These are phyloP conservation scores for Atkinsonella texensis DNA, from an alignment of 2,329 filamentous ascomycete genomes.

Conservation along the genomic window DNA sequence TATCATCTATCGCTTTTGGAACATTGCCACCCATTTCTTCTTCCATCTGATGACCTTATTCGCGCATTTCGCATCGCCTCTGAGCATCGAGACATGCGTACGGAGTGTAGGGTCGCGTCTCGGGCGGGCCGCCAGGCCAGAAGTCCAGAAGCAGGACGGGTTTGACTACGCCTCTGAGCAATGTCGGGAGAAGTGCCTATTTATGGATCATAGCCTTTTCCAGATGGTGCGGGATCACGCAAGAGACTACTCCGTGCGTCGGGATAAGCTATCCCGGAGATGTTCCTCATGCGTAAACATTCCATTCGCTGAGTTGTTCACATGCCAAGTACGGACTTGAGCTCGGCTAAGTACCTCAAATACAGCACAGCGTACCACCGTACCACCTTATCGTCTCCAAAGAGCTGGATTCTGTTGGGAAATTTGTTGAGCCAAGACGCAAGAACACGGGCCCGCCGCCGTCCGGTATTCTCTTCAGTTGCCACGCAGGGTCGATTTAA, in stretches of 20 bases:
- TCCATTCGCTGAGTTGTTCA: too few species aligned
- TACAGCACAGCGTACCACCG: too few species aligned
- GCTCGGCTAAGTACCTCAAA: not conserved
- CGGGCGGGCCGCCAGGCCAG: too few species aligned
- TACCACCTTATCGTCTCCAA: too few species aligned
- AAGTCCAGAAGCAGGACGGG: too few species aligned
- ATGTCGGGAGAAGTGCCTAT: not conserved
- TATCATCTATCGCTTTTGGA: too few species aligned
- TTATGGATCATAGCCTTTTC: not conserved
- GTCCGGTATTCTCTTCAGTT: not conserved
- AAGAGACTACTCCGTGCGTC: not conserved
- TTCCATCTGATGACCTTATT: too few species aligned
- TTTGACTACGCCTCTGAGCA: too few species aligned
- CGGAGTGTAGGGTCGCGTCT: too few species aligned
- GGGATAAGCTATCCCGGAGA: constrained; percentile 1
- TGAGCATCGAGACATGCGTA: too few species aligned
- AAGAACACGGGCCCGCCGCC: not conserved
- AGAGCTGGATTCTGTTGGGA: constrained; percentile 21
- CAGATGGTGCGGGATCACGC: not conserved
- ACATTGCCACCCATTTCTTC: too few species aligned
- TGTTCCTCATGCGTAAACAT: not conserved
- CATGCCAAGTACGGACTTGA: not conserved
- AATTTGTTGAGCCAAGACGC: constrained; percentile 22
- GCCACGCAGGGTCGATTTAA: not conserved
- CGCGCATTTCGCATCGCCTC: too few species aligned